Evolutionary conservation across 83 land plant species (phyloP).

Genomic region (Picea mariana): DNA sequence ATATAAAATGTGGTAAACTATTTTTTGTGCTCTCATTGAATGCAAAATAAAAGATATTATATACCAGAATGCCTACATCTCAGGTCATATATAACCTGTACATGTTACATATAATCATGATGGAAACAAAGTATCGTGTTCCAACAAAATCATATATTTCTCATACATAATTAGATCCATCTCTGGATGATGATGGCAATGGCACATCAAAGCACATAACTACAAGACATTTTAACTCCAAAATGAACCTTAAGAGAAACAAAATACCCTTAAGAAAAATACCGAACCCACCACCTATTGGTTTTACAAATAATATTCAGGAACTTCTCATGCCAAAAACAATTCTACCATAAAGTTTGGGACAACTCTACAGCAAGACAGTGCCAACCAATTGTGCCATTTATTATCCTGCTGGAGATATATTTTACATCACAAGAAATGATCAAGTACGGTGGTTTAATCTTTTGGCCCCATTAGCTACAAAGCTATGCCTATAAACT

Average conservation of each 20-base stretch:
- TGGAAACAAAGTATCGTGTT: not conserved
- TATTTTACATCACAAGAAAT: constrained; percentile 4
- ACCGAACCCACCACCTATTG: not conserved
- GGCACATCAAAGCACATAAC: too few relatives aligned
- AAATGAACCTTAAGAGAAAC: too few relatives aligned
- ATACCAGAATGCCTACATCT: not conserved
- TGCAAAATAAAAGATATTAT: not conserved
- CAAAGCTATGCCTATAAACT: constrained; percentile 3
- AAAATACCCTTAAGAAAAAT: not conserved
- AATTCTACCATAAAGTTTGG: not conserved
- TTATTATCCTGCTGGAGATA: not conserved
- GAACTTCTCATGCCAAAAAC: not conserved
- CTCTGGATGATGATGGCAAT: not conserved
- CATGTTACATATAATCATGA: too few relatives aligned
- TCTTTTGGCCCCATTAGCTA: not conserved
- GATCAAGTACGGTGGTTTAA: not conserved
- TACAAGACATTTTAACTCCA: too few relatives aligned
- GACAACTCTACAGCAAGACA: not conserved
- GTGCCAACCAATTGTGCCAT: not conserved
- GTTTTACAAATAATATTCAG: constrained; percentile 5
- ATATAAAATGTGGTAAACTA: not conserved
- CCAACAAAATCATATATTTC: too few relatives aligned
- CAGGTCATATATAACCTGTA: constrained; percentile 7
- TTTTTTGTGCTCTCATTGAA: not conserved
- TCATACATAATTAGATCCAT: not conserved